These are phyloP conservation scores for Phoenix roebelenii DNA, from an alignment of 176 grass and related monocot genomes.

Conservation along the genomic window DNA sequence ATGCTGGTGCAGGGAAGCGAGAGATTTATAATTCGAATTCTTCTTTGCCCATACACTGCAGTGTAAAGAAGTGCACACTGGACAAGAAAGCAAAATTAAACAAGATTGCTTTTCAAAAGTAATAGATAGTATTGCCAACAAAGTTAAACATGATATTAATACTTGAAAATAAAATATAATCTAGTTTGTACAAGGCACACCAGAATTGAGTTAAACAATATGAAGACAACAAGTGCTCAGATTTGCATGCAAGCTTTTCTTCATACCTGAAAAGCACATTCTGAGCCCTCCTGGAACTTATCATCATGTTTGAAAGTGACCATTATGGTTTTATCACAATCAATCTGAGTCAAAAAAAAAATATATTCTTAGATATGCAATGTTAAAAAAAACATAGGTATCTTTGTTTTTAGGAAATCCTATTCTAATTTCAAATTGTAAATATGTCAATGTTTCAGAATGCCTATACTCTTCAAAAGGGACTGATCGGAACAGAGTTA, in stretches of 20 bases:
- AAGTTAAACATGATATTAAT: conserved; percentile 1
- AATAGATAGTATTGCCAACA: not conserved
- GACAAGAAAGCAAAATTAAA: conserved; percentile 12
- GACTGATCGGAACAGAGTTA: too few species aligned
- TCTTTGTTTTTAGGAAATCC: too few species aligned
- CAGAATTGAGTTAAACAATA: too few species aligned
- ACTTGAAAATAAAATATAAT: too few species aligned
- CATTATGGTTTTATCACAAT: conserved; percentile 87
- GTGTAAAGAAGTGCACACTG: conserved; percentile 90
- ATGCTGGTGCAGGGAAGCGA: conserved; percentile 68
- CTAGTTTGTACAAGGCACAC: too few species aligned
- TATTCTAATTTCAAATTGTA: too few species aligned
- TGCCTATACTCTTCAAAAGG: too few species aligned
- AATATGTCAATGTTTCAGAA: too few species aligned
- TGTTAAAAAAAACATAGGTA: conserved; percentile 6
- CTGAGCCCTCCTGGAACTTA: conserved; percentile 68
- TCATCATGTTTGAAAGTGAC: conserved; percentile 93
- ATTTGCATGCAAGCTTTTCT: not conserved
- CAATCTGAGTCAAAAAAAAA: conserved; percentile 44
- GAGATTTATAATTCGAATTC: conserved; percentile 78
- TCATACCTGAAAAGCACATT: conserved; percentile 86
- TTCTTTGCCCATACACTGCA: conserved; percentile 72
- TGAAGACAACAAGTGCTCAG: too few species aligned
- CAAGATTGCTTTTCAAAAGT: not conserved
- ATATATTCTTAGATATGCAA: not conserved